These are phyloP conservation scores for Hypoxylon sp. DNA, from an alignment of 2,329 filamentous ascomycete species.

Conservation along the genomic window DNA sequence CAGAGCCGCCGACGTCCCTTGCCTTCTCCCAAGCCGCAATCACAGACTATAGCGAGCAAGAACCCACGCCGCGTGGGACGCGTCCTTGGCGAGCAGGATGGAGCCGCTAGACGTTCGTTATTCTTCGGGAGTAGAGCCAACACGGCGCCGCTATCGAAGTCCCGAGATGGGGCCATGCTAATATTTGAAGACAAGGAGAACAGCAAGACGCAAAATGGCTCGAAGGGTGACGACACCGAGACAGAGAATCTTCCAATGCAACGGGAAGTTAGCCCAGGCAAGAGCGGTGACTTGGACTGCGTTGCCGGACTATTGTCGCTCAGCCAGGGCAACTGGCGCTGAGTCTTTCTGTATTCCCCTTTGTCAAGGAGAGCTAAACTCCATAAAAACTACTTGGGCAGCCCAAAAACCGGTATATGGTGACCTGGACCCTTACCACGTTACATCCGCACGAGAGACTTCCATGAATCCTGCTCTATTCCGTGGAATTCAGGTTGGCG, in stretches of 20 bases:
- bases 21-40: slow-evolving; percentile 48
- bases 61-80: slow-evolving; percentile 61
- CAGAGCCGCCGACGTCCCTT: slow-evolving; percentile 55
- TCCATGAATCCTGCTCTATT: neutral
- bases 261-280: slow-evolving; percentile 75
- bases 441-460: slow-evolving; percentile 1
- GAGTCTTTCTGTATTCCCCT: slow-evolving; percentile 48
- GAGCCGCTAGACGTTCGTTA: slow-evolving; percentile 53
- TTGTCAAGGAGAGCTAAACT: neutral
- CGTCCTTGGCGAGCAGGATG: slow-evolving; percentile 59
- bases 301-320: slow-evolving; percentile 90
- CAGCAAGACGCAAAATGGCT: slow-evolving; percentile 13
- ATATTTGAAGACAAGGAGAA: slow-evolving; percentile 69
- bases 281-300: slow-evolving; percentile 87
- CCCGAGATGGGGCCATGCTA: slow-evolving; percentile 52
- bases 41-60: slow-evolving; percentile 25
- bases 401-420: neutral
- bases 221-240: slow-evolving; percentile 66
- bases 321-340: slow-evolving; percentile 92
- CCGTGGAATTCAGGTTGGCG: slow-evolving; percentile 21
- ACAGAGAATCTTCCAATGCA: slow-evolving; percentile 79
- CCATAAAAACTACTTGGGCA: neutral
- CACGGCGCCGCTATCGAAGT: slow-evolving; percentile 59
- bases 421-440: slow-evolving; percentile 5
- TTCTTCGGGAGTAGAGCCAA: slow-evolving; percentile 54